A percentile compares a stretch with the other conserved stretches of the same genome.
These are phyloP conservation scores for Colletotrichum echinochloae DNA, from an alignment of 2,329 filamentous ascomycete species.

Conservation along the genomic window DNA sequence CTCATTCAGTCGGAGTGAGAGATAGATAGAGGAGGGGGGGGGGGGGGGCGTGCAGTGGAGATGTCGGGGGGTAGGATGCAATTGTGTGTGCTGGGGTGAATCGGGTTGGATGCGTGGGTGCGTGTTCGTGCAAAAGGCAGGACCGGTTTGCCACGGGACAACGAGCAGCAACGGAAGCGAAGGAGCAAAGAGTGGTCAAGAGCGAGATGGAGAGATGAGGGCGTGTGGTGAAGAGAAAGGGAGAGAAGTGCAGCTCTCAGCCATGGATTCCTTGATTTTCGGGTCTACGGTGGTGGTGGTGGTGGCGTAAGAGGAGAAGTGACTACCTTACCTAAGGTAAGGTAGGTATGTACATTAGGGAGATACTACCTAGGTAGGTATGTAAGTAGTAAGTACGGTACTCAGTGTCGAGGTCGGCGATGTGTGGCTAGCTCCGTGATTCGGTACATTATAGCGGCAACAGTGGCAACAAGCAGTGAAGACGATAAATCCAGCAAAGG, in stretches of 20 bases:
- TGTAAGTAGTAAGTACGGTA: background rate
- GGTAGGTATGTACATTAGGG: background rate
- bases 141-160: constrained; percentile 3
- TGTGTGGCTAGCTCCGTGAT: background rate
- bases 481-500: background rate
- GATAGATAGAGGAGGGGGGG: too few relatives aligned
- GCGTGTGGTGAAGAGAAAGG: constrained; percentile 1
- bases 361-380: background rate
- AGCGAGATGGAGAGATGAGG: constrained; percentile 4
- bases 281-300: constrained; percentile 19
- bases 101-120: background rate
- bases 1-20: constrained; percentile 15
- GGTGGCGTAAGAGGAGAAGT: constrained; percentile 2
- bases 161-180: background rate
- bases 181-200: background rate
- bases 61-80: constrained; percentile 27
- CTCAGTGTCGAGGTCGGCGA: too few relatives aligned
- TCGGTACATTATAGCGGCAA: too few relatives aligned
- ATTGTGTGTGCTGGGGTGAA: constrained; percentile 16
- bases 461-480: background rate
- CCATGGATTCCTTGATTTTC: constrained; percentile 5
- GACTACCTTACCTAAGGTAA: background rate
- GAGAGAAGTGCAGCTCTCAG: constrained; percentile 5
- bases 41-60: constrained; percentile 16
- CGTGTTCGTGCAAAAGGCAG: background rate